Evolutionary conservation across 768 basidiomycete genomes (phyloP), one percentile per base, ranked within the genome.

Genomic region (Leccinum boreale): DNA sequence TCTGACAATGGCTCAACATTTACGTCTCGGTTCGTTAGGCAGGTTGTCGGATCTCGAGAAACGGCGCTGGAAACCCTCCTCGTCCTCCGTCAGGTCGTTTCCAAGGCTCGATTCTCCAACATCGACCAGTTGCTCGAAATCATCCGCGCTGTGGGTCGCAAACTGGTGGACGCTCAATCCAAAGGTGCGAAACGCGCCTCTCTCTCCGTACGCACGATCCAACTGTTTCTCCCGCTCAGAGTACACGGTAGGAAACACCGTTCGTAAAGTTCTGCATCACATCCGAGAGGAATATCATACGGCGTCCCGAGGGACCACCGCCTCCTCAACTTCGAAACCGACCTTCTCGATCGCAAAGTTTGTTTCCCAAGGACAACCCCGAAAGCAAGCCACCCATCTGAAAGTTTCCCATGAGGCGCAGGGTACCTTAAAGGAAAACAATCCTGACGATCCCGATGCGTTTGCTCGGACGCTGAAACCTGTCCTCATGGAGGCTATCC

Each of bases 221-320:
- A n/a, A n/a, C n/a, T n/a, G n/a, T 17, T 58, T 50, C 19, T 23
- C 21, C 8, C 42, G 31, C 15, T 54, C 74, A 98, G 97, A 99
- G 70, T 88, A 95, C 68, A 90, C 94, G 47, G 89, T 97, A 35
- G 94, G 94, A 23, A 98, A 98, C 70, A 95, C 95, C 21, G 89
- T 95, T 42, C 85, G 94, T 39, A 93, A 93, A 67, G 86, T 98
- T 23, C 78, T 98, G 26, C 93, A 95, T 69, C 90, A 97, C 67
- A 89, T 99, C 57, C 84, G 94, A 51, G 97, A 99, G 73, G 97
- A 99, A 69, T 95, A 94, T 71, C 81, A 89, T 59, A 90, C 94
- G 4, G 92, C 92, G 2, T 85, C 80, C 14, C 77, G 74, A 62
- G 83, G 77, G 54, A 72, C 74, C 17, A 70, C 76, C 1, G 66